phyloP scores from a whole-genome alignment of 1,284 basidiomycete genomes.

The Leccinum angustisporum region DNA sequence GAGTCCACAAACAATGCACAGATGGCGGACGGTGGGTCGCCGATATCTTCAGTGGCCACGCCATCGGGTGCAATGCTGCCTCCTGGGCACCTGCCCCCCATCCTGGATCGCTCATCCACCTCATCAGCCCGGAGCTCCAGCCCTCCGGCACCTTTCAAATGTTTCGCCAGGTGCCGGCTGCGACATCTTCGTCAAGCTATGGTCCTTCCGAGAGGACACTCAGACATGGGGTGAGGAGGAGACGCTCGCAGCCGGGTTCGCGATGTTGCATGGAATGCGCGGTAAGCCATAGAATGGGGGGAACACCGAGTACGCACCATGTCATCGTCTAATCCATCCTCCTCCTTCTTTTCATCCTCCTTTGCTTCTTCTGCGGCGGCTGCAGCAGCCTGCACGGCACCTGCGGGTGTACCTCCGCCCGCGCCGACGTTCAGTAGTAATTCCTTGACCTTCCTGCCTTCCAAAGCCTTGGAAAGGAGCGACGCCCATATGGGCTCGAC shows the following conservation, averaged over 20 bases:
- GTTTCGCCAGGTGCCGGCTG: conserved; percentile 96
- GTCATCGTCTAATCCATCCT: too few species aligned
- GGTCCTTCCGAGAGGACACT: conserved; percentile 78
- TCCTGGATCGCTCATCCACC: conserved; percentile 80
- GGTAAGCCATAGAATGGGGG: too few species aligned
- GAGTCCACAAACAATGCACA: too few species aligned
- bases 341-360: conserved; percentile 36
- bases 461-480: too few species aligned
- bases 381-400: conserved; percentile 49
- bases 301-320: too few species aligned
- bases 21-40: conserved; percentile 37
- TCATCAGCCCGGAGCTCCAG: conserved; percentile 46
- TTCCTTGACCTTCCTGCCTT: too few species aligned
- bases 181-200: conserved; percentile 94
- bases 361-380: conserved; percentile 36
- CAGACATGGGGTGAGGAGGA: conserved; percentile 94
- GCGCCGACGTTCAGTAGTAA: conserved; percentile 89
- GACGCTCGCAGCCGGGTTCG: conserved; percentile 91
- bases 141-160: conserved; percentile 60
- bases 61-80: conserved; percentile 95
- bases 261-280: conserved; percentile 81
- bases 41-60: conserved; percentile 93
- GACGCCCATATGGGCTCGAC: too few species aligned
- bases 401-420: conserved; percentile 78
- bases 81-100: conserved; percentile 96